Percentiles rank a stretch among this genome's conserved stretches.
phyloP scores from a whole-genome alignment of 2,329 filamentous ascomycete species.

The Aspergillus phoenicis region DNA sequence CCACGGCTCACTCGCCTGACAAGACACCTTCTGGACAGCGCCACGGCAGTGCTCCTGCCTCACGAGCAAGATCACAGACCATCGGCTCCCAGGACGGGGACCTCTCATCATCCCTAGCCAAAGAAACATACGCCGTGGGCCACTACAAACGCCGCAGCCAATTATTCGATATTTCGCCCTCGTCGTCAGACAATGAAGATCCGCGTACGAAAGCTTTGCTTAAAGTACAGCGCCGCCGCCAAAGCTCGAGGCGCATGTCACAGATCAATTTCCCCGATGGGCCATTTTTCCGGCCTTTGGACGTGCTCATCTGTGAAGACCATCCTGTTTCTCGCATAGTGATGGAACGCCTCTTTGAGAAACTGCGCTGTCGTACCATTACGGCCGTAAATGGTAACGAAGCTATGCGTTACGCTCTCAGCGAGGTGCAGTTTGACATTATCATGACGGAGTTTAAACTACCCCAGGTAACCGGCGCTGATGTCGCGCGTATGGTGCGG shows the following conservation, averaged over 20 bases:
- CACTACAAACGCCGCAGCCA: constrained; percentile 93
- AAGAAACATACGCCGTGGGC: constrained; percentile 61
- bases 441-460: constrained; percentile 98
- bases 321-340: constrained; percentile 95
- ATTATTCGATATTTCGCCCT: constrained; percentile 93
- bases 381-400: constrained; percentile 88
- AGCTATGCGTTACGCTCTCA: constrained; percentile 89
- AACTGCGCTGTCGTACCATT: constrained; percentile 90
- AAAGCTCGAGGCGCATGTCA: constrained; percentile 91
- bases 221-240: constrained; percentile 88
- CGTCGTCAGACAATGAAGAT: constrained; percentile 95
- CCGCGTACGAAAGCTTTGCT: constrained; percentile 87
- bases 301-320: constrained; percentile 95
- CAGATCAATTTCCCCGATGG: constrained; percentile 84
- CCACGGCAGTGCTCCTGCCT: constrained; percentile 65
- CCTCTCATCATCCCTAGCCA: constrained; percentile 63
- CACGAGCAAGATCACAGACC: constrained; percentile 82
- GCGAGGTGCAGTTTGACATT: constrained; percentile 97
- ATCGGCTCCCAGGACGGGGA: constrained; percentile 94
- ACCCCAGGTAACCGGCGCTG: constrained; percentile 90
- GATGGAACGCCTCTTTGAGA: constrained; percentile 98
- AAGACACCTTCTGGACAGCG: constrained; percentile 61
- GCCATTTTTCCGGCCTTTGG: constrained; percentile 84
- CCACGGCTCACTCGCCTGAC: constrained; percentile 56
- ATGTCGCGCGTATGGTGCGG: constrained; percentile 95